Conservation (phyloP, 129 eudicot species). For the Silybum marianum region DNA sequence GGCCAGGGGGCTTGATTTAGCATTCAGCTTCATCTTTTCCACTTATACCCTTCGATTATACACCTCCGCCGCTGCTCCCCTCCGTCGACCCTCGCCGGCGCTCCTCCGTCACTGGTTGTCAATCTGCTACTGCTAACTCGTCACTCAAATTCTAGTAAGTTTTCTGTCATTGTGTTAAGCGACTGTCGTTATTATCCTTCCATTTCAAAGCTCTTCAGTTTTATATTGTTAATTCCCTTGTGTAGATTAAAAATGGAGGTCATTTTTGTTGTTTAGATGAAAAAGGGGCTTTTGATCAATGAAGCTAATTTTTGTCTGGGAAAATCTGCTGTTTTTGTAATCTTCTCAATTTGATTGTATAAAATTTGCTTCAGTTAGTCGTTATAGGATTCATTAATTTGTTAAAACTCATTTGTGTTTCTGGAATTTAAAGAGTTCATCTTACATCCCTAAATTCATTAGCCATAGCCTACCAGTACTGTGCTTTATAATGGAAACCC, state of each 20-base stretch:
- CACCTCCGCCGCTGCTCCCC: background rate
- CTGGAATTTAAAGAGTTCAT: background rate
- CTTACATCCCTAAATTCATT: background rate
- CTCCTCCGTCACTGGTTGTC: background rate
- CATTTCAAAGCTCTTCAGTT: background rate
- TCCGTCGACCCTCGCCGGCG: background rate
- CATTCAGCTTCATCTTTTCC: background rate
- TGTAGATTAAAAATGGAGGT: background rate
- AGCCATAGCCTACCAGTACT: background rate
- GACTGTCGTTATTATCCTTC: background rate
- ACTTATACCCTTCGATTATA: background rate
- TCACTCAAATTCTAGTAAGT: background rate
- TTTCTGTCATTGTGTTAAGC: background rate
- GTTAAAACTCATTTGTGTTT: background rate
- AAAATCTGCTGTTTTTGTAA: background rate
- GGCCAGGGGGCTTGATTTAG: background rate
- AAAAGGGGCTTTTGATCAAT: background rate
- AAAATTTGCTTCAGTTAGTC: constrained; percentile 2
- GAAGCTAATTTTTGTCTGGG: background rate
- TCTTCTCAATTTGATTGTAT: constrained; percentile 9
- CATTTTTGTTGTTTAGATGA: background rate
- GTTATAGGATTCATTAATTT: background rate
- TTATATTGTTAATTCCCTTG: background rate
- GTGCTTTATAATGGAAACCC: constrained; percentile 1
- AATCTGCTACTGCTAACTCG: background rate